A percentile compares a stretch with the other conserved stretches of the same genome.
These are phyloP conservation scores for Begonia fuchsioides DNA, from an alignment of 306 rosid genomes.

Conservation along the genomic window DNA sequence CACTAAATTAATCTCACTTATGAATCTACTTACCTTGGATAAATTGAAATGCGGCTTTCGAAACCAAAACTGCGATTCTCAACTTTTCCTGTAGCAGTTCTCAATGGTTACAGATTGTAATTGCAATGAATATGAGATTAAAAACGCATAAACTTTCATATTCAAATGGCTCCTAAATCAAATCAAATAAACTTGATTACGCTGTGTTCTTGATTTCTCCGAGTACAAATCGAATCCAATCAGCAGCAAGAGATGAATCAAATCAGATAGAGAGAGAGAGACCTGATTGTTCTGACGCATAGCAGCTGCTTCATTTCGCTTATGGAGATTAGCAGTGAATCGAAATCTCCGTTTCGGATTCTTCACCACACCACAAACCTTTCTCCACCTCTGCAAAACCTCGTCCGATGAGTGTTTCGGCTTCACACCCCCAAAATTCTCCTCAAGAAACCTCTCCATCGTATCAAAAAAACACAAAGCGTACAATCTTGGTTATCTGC, in stretches of 20 bases:
- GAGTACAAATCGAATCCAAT: background rate
- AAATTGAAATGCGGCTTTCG: slow-evolving; percentile 80
- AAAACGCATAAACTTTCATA: too few relatives aligned
- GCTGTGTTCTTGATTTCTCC: background rate
- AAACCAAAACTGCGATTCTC: slow-evolving; percentile 78
- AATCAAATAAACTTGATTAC: slow-evolving; percentile 6
- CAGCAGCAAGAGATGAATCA: too few relatives aligned
- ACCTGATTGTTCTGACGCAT: slow-evolving; percentile 81
- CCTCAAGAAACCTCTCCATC: slow-evolving; percentile 47
- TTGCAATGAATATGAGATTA: too few relatives aligned
- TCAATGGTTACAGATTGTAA: too few relatives aligned
- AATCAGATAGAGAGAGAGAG: background rate
- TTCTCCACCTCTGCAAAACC: slow-evolving; percentile 64
- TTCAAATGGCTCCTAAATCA: too few relatives aligned
- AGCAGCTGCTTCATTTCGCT: slow-evolving; percentile 55
- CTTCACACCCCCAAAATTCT: slow-evolving; percentile 48
- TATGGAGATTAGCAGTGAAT: slow-evolving; percentile 79
- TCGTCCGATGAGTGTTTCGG: slow-evolving; percentile 56
- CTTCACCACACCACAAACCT: slow-evolving; percentile 44
- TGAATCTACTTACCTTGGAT: slow-evolving; percentile 56
- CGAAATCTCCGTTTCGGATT: slow-evolving; percentile 76
- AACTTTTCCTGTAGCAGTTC: slow-evolving; percentile 9
- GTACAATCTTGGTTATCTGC: too few relatives aligned
- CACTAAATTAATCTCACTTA: too few relatives aligned
- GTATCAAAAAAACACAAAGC: background rate